Percentiles rank a stretch among this genome's conserved stretches.
phyloP scores from a whole-genome alignment of 73 alveolate genomes.

The Loxodes magnus region DNA sequence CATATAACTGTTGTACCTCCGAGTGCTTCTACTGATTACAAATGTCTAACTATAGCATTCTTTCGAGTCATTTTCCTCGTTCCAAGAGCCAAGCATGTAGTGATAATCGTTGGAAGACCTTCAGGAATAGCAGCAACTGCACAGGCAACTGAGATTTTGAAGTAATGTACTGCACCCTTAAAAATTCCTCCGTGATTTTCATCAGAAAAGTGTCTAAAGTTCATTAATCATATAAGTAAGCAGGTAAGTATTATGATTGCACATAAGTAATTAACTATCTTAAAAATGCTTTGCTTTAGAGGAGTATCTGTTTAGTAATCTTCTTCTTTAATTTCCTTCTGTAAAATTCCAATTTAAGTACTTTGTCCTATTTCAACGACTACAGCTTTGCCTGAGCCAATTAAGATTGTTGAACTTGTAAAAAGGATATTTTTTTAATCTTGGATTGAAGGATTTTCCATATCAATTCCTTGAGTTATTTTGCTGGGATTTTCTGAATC shows the following conservation, averaged over 20 bases:
- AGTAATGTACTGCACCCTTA: conserved; percentile 90
- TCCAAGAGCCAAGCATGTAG: conserved; percentile 93
- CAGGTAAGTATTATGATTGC: conserved; percentile 32
- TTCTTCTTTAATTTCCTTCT: conserved; percentile 79
- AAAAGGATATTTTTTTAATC: conserved; percentile 62
- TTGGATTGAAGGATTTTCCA: conserved; percentile 15
- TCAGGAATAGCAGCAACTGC: conserved; percentile 99
- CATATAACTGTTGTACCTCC: conserved; percentile 98
- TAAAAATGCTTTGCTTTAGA: conserved; percentile 79
- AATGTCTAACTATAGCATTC: conserved; percentile 73
- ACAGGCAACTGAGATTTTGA: conserved; percentile 93
- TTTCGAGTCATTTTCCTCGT: conserved; percentile 70
- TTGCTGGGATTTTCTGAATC: conserved; percentile 68
- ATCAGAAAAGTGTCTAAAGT: conserved; percentile 62
- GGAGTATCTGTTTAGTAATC: conserved; percentile 85
- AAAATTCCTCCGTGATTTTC: conserved; percentile 62
- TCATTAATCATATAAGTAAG: conserved; percentile 72
- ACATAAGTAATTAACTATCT: conserved; percentile 52
- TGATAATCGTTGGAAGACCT: conserved; percentile 97
- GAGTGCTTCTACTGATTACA: conserved; percentile 78
- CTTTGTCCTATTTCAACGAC: conserved; percentile 86
- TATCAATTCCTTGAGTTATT: conserved; percentile 9
- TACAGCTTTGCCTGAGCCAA: conserved; percentile 78
- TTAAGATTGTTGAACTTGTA: conserved; percentile 67
- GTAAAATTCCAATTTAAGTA: conserved; percentile 90